Percentiles rank a stretch among this genome's conserved stretches.
Evolutionary conservation across 345 rosid genomes (phyloP).

Genomic region (Hypericum perforatum): DNA sequence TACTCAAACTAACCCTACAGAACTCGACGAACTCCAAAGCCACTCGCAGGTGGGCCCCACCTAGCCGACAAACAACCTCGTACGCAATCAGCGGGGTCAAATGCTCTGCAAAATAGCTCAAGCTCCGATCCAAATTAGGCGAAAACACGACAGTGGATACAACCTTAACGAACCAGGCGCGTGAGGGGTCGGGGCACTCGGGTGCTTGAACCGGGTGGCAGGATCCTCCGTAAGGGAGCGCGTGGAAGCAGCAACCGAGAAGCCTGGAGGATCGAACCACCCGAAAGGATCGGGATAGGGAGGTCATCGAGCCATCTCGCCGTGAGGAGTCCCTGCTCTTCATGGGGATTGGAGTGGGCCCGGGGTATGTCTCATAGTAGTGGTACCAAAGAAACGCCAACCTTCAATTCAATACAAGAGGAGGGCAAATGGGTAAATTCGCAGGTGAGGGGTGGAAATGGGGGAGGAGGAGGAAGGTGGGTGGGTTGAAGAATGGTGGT

Average conservation of each 20-base stretch:
- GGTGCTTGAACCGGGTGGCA: constrained; percentile 26
- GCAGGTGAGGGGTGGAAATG: too few species aligned
- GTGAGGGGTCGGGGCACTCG: constrained; percentile 18
- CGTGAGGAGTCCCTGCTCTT: too few species aligned
- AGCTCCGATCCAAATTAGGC: constrained; percentile 32
- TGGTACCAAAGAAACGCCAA: too few species aligned
- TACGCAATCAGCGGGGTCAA: constrained; percentile 48
- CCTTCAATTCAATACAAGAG: too few species aligned
- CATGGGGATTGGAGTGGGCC: too few species aligned
- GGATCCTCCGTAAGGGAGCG: constrained; percentile 37
- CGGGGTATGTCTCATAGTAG: too few species aligned
- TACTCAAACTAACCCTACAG: constrained; percentile 40
- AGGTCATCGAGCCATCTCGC: constrained; percentile 23
- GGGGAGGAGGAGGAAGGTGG: too few species aligned
- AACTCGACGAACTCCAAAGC: constrained; percentile 68
- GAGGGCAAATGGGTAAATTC: too few species aligned
- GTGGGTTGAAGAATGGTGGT: too few species aligned
- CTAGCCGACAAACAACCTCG: constrained; percentile 53
- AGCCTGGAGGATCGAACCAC: constrained; percentile 46
- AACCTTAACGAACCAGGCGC: constrained; percentile 74
- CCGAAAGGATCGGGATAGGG: constrained; percentile 29
- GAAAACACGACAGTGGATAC: constrained; percentile 35
- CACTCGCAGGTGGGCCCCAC: constrained; percentile 29
- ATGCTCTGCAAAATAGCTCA: constrained; percentile 43
- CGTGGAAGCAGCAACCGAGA: constrained; percentile 33